Conservation (phyloP, 2,329 filamentous ascomycete genomes). For the Epichloe scottii region DNA sequence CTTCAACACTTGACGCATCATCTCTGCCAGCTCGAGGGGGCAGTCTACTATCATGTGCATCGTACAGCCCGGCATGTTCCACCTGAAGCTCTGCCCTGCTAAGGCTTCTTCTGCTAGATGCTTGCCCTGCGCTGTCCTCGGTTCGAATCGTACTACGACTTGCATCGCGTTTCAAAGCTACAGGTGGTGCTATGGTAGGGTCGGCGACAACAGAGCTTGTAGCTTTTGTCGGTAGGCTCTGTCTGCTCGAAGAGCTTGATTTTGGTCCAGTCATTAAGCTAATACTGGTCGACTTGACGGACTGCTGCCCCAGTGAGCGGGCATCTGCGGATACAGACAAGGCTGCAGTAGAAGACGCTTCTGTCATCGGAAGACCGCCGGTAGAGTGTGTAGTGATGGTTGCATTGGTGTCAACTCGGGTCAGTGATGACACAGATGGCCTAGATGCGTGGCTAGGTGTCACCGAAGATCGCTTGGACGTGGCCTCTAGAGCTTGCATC, state of each 20-base stretch:
- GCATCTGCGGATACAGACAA: conserved; percentile 24
- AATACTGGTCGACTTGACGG: conserved; percentile 36
- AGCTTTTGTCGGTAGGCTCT: conserved; percentile 29
- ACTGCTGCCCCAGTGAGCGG: conserved; percentile 27
- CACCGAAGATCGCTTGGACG: conserved; percentile 31
- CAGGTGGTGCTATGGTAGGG: conserved; percentile 34
- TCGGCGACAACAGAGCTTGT: conserved; percentile 29
- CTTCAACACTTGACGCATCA: conserved; percentile 32
- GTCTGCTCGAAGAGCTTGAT: conserved; percentile 25
- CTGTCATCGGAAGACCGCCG: conserved; percentile 18
- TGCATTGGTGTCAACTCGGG: conserved; percentile 26
- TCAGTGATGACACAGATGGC: conserved; percentile 26
- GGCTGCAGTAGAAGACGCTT: conserved; percentile 24
- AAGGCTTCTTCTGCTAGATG: conserved; percentile 28
- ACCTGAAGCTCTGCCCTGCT: conserved; percentile 29
- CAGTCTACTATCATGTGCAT: conserved; percentile 23
- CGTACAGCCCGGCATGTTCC: conserved; percentile 25
- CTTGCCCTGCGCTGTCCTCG: conserved; percentile 30
- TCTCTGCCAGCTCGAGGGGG: conserved; percentile 26
- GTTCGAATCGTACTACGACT: conserved; percentile 28
- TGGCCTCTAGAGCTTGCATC: conserved; percentile 12
- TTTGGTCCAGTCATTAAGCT: conserved; percentile 33
- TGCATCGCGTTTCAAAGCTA: conserved; percentile 37
- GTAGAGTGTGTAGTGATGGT: conserved; percentile 20
- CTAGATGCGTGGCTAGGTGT: conserved; percentile 29